These are phyloP conservation scores for Colletotrichum phormii DNA, from an alignment of 2,329 filamentous ascomycete species.

Conservation along the genomic window DNA sequence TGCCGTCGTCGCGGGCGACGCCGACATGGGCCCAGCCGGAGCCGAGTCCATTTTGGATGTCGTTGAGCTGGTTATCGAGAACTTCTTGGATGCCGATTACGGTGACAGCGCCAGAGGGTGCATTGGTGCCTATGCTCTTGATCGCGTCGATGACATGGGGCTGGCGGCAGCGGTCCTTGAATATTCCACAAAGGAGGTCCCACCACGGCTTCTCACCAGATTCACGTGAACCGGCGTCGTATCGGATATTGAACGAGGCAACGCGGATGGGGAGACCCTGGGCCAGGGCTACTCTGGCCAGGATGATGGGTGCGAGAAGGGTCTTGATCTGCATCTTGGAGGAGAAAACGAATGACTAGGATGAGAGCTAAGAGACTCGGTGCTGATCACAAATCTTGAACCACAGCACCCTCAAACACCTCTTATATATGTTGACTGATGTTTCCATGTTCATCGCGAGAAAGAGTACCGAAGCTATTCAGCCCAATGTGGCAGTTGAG, in stretches of 20 bases:
- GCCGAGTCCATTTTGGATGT: conserved; percentile 66
- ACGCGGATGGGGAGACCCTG: conserved; percentile 60
- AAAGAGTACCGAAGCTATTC: not conserved
- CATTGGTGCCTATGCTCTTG: conserved; percentile 60
- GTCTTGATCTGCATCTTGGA: conserved; percentile 29
- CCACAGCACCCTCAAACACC: too few species aligned
- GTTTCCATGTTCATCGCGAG: too few species aligned
- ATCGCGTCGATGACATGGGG: conserved; percentile 68
- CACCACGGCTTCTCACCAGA: conserved; percentile 70
- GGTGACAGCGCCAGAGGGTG: conserved; percentile 50
- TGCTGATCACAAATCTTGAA: not conserved
- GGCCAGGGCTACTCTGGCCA: conserved; percentile 9
- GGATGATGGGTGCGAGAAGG: conserved; percentile 14
- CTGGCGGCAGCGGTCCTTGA: conserved; percentile 55
- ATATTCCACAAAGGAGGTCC: conserved; percentile 40
- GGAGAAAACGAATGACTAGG: not conserved
- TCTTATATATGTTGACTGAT: not conserved
- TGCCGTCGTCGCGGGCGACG: conserved; percentile 67
- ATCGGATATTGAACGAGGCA: conserved; percentile 76
- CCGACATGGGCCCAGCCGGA: conserved; percentile 61
- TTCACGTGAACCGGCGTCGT: conserved; percentile 64
- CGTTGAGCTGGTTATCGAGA: conserved; percentile 69
- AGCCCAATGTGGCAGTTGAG: conserved; percentile 24
- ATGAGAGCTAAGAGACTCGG: not conserved
- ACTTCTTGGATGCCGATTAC: conserved; percentile 79